phyloP scores from a whole-genome alignment of 208 protist genomes.

The Novymonas esmeraldas region DNA sequence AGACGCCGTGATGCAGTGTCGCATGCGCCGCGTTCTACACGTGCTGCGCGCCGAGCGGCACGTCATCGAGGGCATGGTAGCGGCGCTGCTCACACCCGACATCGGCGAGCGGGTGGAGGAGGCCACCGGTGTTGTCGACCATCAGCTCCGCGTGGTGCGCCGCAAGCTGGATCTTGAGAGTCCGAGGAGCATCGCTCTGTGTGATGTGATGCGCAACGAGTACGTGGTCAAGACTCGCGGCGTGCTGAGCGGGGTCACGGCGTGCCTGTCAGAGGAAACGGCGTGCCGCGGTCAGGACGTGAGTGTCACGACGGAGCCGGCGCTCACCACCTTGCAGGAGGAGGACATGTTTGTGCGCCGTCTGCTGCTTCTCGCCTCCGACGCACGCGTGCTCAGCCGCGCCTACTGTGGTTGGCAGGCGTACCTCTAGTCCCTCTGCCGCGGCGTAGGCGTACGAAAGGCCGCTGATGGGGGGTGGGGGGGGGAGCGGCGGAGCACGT shows the following conservation, averaged over 20 bases:
- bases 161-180: constrained; percentile 39
- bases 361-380: constrained; percentile 10
- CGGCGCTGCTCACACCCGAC: constrained; percentile 8
- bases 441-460: no score
- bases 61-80: constrained; percentile 63
- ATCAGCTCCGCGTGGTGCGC: constrained; percentile 27
- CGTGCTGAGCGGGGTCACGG: neutral
- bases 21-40: constrained; percentile 63
- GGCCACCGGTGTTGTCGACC: constrained; percentile 46
- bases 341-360: constrained; percentile 10
- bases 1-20: constrained; percentile 38
- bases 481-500: no score
- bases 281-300: neutral
- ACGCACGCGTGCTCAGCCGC: constrained; percentile 7
- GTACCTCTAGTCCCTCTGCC: neutral
- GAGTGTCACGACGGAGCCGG: neutral
- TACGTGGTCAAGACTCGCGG: constrained; percentile 3
- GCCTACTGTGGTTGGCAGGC: constrained; percentile 1
- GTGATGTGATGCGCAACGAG: constrained; percentile 10
- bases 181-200: constrained; percentile 26
- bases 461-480: no score
- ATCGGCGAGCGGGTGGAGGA: neutral
- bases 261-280: neutral
- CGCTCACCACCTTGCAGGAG: neutral
- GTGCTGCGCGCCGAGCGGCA: constrained; percentile 56